phyloP scores from a whole-genome alignment of 805 yeast genomes.

The Lachancea dasiensis region DNA sequence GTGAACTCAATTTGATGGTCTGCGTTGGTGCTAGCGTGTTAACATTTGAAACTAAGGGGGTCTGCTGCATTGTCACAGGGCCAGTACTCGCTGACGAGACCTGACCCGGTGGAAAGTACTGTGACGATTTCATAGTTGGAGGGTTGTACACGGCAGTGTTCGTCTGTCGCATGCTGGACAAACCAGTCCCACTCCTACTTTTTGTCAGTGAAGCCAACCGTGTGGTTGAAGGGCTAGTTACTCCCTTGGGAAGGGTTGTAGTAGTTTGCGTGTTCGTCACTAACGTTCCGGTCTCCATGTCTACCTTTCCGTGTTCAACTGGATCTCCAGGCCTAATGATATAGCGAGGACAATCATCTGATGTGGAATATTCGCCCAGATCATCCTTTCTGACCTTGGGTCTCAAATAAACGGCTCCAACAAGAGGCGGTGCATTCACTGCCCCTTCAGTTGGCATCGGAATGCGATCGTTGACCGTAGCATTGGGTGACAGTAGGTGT shows the following conservation, averaged over 20 bases:
- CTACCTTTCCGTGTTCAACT: conserved; percentile 31
- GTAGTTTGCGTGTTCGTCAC: conserved; percentile 18
- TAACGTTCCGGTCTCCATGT: conserved; percentile 29
- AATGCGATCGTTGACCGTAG: conserved; percentile 63
- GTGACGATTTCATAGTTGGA: conserved; percentile 10
- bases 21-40: conserved; percentile 6
- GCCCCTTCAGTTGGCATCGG: conserved; percentile 82
- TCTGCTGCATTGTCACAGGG: conserved; percentile 8
- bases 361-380: conserved; percentile 64
- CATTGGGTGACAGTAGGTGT: conserved; percentile 67
- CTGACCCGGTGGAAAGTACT: conserved; percentile 9
- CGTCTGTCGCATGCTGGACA: conserved; percentile 18
- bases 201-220: conserved; percentile 18
- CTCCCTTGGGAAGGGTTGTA: conserved; percentile 21
- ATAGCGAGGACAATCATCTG: conserved; percentile 40
- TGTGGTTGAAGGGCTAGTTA: conserved; percentile 16
- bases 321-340: conserved; percentile 41
- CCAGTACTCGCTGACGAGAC: conserved; percentile 2
- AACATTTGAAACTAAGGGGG: conserved; percentile 1
- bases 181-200: conserved; percentile 13
- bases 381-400: conserved; percentile 76
- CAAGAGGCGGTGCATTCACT: conserved; percentile 86
- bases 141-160: conserved; percentile 15
- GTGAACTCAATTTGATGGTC: conserved; percentile 2
- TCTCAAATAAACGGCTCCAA: conserved; percentile 83